phyloP scores from a whole-genome alignment of 164 flowering plant genomes.

The Berberis vulgaris region DNA sequence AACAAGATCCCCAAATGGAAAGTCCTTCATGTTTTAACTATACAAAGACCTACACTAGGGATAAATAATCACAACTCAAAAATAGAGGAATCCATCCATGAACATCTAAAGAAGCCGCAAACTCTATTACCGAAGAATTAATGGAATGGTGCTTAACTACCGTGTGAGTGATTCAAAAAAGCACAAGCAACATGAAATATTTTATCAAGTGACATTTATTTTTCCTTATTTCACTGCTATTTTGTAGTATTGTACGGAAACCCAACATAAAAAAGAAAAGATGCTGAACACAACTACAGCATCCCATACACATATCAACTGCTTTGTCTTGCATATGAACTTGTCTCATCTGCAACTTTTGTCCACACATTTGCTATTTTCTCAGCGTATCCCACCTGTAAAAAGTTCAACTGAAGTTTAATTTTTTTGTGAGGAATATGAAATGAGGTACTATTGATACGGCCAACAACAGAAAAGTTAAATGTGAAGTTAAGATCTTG shows the following conservation, averaged over 20 bases:
- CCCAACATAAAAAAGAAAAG: background rate
- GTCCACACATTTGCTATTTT: constrained; percentile 79
- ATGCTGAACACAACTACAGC: background rate
- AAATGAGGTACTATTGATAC: background rate
- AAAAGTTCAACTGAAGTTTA: background rate
- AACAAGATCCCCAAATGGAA: no score
- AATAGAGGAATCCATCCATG: no score
- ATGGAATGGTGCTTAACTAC: no score
- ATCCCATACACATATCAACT: constrained; percentile 1
- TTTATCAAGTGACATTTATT: background rate
- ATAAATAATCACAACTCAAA: no score
- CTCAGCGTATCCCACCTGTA: constrained; percentile 83
- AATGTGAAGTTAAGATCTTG: no score
- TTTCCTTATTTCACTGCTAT: background rate
- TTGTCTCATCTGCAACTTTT: constrained; percentile 76
- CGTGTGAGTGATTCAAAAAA: no score
- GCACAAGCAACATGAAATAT: no score
- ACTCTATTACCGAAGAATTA: no score
- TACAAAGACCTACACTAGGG: no score
- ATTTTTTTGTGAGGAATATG: background rate
- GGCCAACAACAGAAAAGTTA: no score
- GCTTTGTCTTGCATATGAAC: constrained; percentile 19
- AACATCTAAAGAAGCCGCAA: no score
- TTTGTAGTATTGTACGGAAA: background rate
- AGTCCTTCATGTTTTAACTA: no score